Conservation (phyloP, 1,284 basidiomycete species). For the Peniophora sp. region DNA sequence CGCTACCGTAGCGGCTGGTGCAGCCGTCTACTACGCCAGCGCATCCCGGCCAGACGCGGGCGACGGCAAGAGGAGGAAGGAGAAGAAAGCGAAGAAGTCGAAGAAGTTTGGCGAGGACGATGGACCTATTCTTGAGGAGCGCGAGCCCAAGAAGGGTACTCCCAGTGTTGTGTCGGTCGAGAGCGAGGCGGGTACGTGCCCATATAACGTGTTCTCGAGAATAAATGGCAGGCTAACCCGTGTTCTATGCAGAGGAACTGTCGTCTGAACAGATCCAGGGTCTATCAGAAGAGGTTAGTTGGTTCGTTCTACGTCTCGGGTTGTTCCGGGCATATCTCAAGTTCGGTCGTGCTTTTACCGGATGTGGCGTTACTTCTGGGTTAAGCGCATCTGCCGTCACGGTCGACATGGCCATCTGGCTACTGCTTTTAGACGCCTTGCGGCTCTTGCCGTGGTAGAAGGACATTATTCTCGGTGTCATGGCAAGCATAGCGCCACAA, state of each 20-base stretch:
- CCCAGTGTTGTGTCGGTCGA: conserved; percentile 11
- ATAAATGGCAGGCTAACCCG: conserved; percentile 9
- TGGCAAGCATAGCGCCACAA: too few relatives aligned
- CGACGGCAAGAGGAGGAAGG: conserved; percentile 37
- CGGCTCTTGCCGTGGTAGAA: too few relatives aligned
- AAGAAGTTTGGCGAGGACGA: conserved; percentile 34
- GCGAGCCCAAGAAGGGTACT: conserved; percentile 25
- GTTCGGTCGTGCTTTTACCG: background rate
- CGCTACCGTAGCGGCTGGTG: conserved; percentile 68
- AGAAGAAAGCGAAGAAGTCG: conserved; percentile 39
- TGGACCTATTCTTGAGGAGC: conserved; percentile 74
- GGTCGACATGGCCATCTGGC: background rate
- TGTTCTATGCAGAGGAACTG: conserved; percentile 25
- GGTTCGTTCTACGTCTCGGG: too few relatives aligned
- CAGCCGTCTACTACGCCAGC: conserved; percentile 71
- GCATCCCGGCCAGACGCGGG: conserved; percentile 34
- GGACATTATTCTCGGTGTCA: too few relatives aligned
- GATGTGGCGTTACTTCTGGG: too few relatives aligned
- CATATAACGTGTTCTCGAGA: conserved; percentile 7
- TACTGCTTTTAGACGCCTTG: too few relatives aligned
- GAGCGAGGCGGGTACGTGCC: conserved; percentile 26
- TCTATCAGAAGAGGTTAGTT: conserved; percentile 48
- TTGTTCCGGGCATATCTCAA: background rate
- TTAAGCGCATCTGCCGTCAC: too few relatives aligned
- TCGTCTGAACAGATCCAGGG: conserved; percentile 48